A percentile compares a stretch with the other conserved stretches of the same genome.
These are phyloP conservation scores for Fragilaria radians DNA, from an alignment of 108 stramenopile species.

Conservation along the genomic window DNA sequence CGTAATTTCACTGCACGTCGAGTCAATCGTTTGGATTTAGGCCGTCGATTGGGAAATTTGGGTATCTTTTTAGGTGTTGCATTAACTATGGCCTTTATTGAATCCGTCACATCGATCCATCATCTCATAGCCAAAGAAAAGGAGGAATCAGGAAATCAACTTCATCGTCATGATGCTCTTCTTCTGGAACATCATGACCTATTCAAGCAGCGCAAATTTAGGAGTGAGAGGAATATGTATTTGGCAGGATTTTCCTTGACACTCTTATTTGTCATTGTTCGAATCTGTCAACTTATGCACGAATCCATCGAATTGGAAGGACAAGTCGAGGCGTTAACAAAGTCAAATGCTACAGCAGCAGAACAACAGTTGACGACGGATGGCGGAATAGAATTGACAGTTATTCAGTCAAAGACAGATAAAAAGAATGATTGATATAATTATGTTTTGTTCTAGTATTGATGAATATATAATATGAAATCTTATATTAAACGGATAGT, in stretches of 20 bases:
- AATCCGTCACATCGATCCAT: conserved; percentile 4
- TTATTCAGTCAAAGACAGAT: conserved; percentile 1
- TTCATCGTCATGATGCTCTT: conserved; percentile 5
- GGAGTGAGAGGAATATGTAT: conserved; percentile 29
- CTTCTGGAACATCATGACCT: conserved; percentile 6
- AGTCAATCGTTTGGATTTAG: conserved; percentile 14
- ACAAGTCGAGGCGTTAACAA: conserved; percentile 10
- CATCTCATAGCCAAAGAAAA: conserved; percentile 9
- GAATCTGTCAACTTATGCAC: conserved; percentile 26
- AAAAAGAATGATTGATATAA: conserved; percentile 4
- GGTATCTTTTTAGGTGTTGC: conserved; percentile 17
- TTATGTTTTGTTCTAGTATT: no score
- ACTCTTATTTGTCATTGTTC: conserved; percentile 32
- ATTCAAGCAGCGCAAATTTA: conserved; percentile 22
- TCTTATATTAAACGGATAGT: no score
- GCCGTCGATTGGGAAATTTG: conserved; percentile 6
- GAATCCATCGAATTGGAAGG: conserved; percentile 28
- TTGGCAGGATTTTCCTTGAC: conserved; percentile 33
- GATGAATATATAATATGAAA: no score
- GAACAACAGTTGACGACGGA: conserved; percentile 7
- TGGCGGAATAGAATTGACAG: neutral
- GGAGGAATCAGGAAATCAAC: neutral
- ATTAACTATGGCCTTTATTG: conserved; percentile 16
- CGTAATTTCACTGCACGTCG: conserved; percentile 16
- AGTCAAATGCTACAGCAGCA: conserved; percentile 2